Conservation (phyloP, 2,329 filamentous ascomycete genomes). For the Hirsutella minnesotensis region DNA sequence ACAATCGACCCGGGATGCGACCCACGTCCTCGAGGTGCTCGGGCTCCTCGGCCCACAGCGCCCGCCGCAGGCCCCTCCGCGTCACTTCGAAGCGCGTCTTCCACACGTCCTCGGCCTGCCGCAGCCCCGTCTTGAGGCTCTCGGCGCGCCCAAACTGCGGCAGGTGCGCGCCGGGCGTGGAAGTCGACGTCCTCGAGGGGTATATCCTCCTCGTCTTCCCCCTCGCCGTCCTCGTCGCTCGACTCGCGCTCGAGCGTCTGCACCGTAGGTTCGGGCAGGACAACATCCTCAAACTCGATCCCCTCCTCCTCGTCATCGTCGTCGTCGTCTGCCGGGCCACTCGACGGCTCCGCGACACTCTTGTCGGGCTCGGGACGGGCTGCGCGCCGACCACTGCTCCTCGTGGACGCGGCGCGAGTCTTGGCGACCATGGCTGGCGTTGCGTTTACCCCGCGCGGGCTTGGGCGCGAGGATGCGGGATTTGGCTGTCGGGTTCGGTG, state of each 20-base stretch:
- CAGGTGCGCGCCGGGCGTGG: conserved; percentile 50
- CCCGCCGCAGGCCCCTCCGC: conserved; percentile 54
- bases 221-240: conserved; percentile 28
- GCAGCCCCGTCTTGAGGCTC: conserved; percentile 69
- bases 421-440: conserved; percentile 16
- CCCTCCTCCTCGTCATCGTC: conserved; percentile 30
- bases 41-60: conserved; percentile 63
- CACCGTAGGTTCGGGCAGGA: conserved; percentile 32
- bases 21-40: conserved; percentile 46
- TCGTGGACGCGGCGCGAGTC: conserved; percentile 15
- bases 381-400: conserved; percentile 10
- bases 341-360: too few species aligned
- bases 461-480: too few species aligned
- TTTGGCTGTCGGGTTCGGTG: too few species aligned
- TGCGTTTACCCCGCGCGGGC: too few species aligned
- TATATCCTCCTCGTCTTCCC: conserved; percentile 27
- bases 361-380: background rate
- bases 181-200: conserved; percentile 39
- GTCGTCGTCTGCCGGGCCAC: conserved; percentile 23
- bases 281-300: conserved; percentile 38
- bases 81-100: conserved; percentile 58
- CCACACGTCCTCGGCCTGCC: conserved; percentile 56
- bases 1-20: conserved; percentile 8
- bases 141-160: conserved; percentile 67
- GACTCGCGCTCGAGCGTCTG: conserved; percentile 40